Conservation (phyloP, 2,329 filamentous ascomycete genomes). For the Gyromitra esculenta region DNA sequence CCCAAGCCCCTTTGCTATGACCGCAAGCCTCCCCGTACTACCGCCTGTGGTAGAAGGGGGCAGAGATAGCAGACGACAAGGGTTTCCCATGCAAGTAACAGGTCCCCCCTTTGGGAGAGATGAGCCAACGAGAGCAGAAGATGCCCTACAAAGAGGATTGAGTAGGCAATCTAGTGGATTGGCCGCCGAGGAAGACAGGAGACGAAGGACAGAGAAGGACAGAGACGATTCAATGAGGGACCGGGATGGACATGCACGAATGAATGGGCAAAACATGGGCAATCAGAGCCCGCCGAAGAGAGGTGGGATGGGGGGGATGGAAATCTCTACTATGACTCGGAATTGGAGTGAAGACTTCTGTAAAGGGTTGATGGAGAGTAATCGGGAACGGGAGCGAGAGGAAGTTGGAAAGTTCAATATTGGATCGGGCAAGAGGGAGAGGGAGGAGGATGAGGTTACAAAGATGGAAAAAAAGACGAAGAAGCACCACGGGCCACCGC, state of each 20-base stretch:
- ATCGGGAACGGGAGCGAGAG: constrained; percentile 44
- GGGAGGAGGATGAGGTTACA: constrained; percentile 51
- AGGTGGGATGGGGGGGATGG: constrained; percentile 43
- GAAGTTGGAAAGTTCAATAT: constrained; percentile 46
- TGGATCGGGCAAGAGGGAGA: constrained; percentile 46
- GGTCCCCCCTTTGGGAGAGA: constrained; percentile 43
- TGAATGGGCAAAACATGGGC: constrained; percentile 43
- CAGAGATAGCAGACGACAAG: constrained; percentile 49
- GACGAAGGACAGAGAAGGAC: constrained; percentile 49
- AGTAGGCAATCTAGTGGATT: constrained; percentile 49
- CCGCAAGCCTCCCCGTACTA: constrained; percentile 52
- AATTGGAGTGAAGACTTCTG: constrained; percentile 50
- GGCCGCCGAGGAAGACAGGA: constrained; percentile 44
- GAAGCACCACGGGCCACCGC: constrained; percentile 63
- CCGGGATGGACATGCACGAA: constrained; percentile 48
- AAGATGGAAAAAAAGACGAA: constrained; percentile 55
- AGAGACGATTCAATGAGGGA: constrained; percentile 50
- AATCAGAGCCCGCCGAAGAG: constrained; percentile 50
- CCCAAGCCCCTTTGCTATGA: constrained; percentile 57
- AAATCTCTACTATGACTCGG: constrained; percentile 43
- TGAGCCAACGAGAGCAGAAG: constrained; percentile 53
- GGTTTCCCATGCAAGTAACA: constrained; percentile 32
- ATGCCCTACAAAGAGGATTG: constrained; percentile 51
- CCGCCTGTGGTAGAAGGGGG: constrained; percentile 52
- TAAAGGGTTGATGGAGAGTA: constrained; percentile 48